Evolutionary conservation across 2,329 filamentous ascomycete genomes (phyloP), one percentile per base, ranked within the genome.

Genomic region (Fusarium tanahbumbuense): DNA sequence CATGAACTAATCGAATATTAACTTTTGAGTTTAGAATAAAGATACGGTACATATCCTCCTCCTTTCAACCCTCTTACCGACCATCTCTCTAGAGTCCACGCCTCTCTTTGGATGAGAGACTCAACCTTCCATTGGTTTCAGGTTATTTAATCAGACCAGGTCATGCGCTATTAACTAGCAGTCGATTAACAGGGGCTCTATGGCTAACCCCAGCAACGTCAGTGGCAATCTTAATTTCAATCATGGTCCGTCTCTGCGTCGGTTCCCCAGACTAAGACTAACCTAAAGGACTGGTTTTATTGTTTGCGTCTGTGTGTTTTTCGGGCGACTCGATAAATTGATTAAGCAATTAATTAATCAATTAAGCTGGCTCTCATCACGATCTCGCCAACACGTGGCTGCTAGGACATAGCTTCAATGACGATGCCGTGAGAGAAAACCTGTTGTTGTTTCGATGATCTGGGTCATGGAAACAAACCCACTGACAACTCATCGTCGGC

Each of bases 201-300:
- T 40, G 37, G 50, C 56, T 63, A 42, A 23, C 37, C 67, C 52
- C 30, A 60, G 42, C 27, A 64, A 48, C 54, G 55, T 68, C 68
- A 68, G 67, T 71, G 68, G 68, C 67, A 68, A 68, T 71, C 63
- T 64, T 64, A 71, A 70, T 70, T 68, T 70, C 55, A 45, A 32
- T 34, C 34, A 41, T 50, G 44, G 28, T 18, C 40, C n/a, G 34
- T 37, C 40, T 32, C 45, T 25, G 44, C 42, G 49, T 54, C 37
- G 40, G 37, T 67, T 63, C 57, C 30, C 67, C 52, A 52, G 62
- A 67, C 58, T 42, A 40, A 44, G 30, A 12, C 25, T 37, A 28
- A 52, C 34, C 22, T 32, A 53, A 27, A 32, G 30, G 30, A 25
- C 22, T 52, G 32, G 23, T 52, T 52, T 28, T 52, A 50, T 50